Evolutionary conservation across 106 monocot species (phyloP).

Genomic region (Cymbidium sinense): DNA sequence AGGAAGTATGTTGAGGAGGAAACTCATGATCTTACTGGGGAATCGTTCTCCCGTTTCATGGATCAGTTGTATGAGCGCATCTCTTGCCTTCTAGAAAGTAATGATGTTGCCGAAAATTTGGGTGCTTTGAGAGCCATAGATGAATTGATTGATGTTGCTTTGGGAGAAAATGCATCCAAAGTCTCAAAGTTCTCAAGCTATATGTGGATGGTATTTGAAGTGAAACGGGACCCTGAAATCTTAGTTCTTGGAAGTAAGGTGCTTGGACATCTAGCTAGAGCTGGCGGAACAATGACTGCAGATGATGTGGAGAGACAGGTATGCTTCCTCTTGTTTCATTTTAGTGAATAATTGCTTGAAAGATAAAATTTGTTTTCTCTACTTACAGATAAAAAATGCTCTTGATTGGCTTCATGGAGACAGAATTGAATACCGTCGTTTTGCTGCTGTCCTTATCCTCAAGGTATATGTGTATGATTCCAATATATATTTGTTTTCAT

Average conservation of each 20-base stretch:
- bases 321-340: constrained; percentile 5
- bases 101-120: constrained; percentile 72
- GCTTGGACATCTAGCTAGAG: constrained; percentile 85
- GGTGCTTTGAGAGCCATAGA: constrained; percentile 81
- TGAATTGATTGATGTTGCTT: constrained; percentile 71
- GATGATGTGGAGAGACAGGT: constrained; percentile 87
- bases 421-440: constrained; percentile 84
- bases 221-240: constrained; percentile 79
- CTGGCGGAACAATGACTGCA: constrained; percentile 96
- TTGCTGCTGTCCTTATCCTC: constrained; percentile 91
- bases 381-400: constrained; percentile 77
- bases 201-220: constrained; percentile 78
- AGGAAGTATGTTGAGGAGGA: constrained; percentile 73
- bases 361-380: background rate
- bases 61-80: constrained; percentile 93
- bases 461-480: constrained; percentile 52
- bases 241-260: constrained; percentile 79
- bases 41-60: constrained; percentile 92
- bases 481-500: background rate
- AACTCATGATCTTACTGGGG: constrained; percentile 71
- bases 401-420: constrained; percentile 88
- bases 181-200: constrained; percentile 84
- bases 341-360: background rate
- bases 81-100: constrained; percentile 59
- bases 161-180: constrained; percentile 88